phyloP scores from a whole-genome alignment of 495 filamentous ascomycete species.

The Talaromyces adpressus region DNA sequence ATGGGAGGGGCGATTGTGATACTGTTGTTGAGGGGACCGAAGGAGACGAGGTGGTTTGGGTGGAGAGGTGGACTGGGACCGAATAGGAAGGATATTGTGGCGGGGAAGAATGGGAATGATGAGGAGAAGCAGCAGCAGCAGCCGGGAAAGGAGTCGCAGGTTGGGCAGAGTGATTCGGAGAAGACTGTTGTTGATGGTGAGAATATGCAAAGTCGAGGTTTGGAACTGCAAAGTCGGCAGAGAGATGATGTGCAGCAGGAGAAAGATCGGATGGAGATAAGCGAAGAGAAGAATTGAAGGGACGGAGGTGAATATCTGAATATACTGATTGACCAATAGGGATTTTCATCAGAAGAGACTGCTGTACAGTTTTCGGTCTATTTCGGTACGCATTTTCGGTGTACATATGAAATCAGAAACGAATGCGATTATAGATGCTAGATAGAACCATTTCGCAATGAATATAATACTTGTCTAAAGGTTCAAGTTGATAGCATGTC shows the following conservation, averaged over 20 bases:
- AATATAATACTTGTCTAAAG: background rate
- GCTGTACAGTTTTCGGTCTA: background rate
- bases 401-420: background rate
- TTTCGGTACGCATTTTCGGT: background rate
- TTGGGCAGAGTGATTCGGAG: constrained; percentile 3
- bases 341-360: background rate
- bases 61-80: constrained; percentile 53
- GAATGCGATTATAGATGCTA: background rate
- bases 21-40: constrained; percentile 54
- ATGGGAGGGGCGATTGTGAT: constrained; percentile 52
- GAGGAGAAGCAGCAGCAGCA: constrained; percentile 2
- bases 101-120: background rate
- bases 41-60: constrained; percentile 66
- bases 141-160: background rate
- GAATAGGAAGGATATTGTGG: constrained; percentile 3
- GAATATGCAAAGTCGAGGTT: too few species aligned
- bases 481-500: background rate
- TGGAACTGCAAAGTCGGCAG: background rate
- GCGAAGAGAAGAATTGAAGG: background rate
- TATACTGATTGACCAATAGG: background rate
- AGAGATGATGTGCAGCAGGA: background rate
- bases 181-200: background rate
- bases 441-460: background rate
- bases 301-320: background rate
- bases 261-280: background rate